phyloP scores from a whole-genome alignment of 352 stramenopile species.

The Globisporangium alternatum region DNA sequence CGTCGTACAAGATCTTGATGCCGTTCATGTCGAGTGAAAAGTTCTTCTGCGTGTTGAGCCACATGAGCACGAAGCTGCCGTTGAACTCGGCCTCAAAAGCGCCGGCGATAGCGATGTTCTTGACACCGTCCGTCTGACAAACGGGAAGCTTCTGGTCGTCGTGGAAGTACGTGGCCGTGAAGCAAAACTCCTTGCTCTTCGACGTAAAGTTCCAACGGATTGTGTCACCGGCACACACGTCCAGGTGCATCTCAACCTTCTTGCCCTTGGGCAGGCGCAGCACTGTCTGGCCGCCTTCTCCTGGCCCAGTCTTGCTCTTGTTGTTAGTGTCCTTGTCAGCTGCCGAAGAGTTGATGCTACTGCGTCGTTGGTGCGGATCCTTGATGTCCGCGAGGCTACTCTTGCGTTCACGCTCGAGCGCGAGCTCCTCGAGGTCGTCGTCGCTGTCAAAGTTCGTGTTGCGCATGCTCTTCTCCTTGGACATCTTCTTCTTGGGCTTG shows the following conservation, averaged over 20 bases:
- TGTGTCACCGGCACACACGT: constrained; percentile 60
- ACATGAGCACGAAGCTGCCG: constrained; percentile 74
- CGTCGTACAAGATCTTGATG: constrained; percentile 62
- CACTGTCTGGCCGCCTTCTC: constrained; percentile 9
- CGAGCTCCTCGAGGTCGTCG: constrained; percentile 19
- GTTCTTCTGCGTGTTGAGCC: constrained; percentile 67
- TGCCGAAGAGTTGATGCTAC: neutral
- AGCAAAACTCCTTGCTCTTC: constrained; percentile 62
- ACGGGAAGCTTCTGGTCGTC: constrained; percentile 48
- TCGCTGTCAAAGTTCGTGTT: constrained; percentile 29
- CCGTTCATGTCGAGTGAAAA: constrained; percentile 57
- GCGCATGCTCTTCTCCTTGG: constrained; percentile 33
- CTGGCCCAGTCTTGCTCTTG: constrained; percentile 5
- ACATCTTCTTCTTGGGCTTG: constrained; percentile 23
- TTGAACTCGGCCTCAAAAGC: constrained; percentile 47
- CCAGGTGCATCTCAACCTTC: constrained; percentile 79
- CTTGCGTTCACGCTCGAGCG: constrained; percentile 12
- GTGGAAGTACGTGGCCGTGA: constrained; percentile 55
- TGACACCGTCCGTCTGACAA: constrained; percentile 58
- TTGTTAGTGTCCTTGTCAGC: neutral
- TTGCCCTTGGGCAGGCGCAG: constrained; percentile 54
- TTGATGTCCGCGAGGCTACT: constrained; percentile 7
- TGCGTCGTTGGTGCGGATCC: constrained; percentile 3
- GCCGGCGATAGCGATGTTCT: constrained; percentile 56
- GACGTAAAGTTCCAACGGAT: constrained; percentile 62